phyloP scores from a whole-genome alignment of 345 rosid genomes.

The Nephelium lappaceum region DNA sequence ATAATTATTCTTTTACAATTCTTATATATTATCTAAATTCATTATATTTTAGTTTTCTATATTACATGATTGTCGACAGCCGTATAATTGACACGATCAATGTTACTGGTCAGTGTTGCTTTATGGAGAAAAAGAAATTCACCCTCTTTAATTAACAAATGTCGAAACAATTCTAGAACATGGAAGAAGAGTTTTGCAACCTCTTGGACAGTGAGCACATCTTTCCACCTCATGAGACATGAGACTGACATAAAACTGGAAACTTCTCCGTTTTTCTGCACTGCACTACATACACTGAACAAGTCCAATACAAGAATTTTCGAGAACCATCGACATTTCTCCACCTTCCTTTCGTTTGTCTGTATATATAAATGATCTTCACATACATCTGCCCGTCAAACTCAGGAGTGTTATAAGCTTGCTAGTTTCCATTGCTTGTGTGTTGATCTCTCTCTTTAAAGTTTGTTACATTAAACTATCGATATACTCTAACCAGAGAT shows the following conservation, averaged over 20 bases:
- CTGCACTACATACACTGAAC: not conserved
- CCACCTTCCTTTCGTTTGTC: not conserved
- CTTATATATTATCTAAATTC: too few species aligned
- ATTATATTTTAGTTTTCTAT: too few species aligned
- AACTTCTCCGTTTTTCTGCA: slow-evolving; percentile 29
- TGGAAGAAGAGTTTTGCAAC: slow-evolving; percentile 3
- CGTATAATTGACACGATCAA: too few species aligned
- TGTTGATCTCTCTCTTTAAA: not conserved
- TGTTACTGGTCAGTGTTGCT: too few species aligned
- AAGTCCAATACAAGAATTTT: slow-evolving; percentile 20
- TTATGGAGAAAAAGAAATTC: too few species aligned
- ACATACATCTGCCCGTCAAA: not conserved
- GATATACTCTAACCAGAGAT: not conserved
- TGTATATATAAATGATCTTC: not conserved
- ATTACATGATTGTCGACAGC: too few species aligned
- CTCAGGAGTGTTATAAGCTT: too few species aligned
- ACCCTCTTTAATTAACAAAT: too few species aligned
- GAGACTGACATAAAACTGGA: slow-evolving; percentile 27
- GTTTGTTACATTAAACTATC: not conserved
- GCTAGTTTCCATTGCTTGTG: not conserved
- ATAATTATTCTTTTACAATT: too few species aligned
- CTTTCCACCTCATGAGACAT: slow-evolving; percentile 3
- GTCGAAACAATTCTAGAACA: slow-evolving; percentile 20
- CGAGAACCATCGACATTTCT: slow-evolving; percentile 11
- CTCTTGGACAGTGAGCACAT: not conserved